Base-by-base conservation (phyloP, 352 stramenopile species). In the Thalassiosira exigua region DNA sequence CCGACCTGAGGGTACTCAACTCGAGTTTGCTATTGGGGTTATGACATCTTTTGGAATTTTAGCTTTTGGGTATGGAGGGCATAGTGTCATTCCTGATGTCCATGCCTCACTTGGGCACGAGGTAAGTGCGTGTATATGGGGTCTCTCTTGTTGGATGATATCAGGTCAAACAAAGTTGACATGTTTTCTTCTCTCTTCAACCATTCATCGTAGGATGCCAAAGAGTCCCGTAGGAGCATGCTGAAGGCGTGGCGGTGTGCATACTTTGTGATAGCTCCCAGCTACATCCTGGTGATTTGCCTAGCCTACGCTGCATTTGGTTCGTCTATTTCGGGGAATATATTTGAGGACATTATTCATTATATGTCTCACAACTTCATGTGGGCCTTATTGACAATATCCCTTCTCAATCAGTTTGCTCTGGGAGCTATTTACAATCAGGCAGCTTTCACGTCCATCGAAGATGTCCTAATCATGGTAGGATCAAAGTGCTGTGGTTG, bases 11-110 rank as follows among this genome's bases (percentile, higher is more conserved):
- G 39, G 39, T 11, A 48, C 39, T 11, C 39, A n/a, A n/a, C 39
- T 48, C 7, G 19, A 65, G 22, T 65, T 54, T 19, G 19, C 29
- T 27, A 59, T 65, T 11, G 56, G 56, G n/a, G 33, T 58, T 14
- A 17, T 56, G 56, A 19, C 41, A 19, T 22, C 14, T 7, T 65
- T 65, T 19, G 56, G 56, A 19, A 59, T 65, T 51, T 11, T 65
- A 27, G 33, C 56, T 12, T 65, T 65, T 19, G 56, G 11, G 11
- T 65, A 65, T 19, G 56, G 56, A 9, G 56, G 56, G 9, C 56
- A 65, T 27, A 54, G 22, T 27, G 56, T 65, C 17, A 51, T 65
- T 17, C 56, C 56, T 7, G 56, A 65, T 19, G 56, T 65, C n/a
- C 56, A 65, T 14, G 14, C 17, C 24, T 65, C 56, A 14, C 22